Evolutionary conservation across 2,329 filamentous ascomycete species (phyloP), one percentile per base, ranked within the genome.

Genomic region (Colletotrichum simmondsii): DNA sequence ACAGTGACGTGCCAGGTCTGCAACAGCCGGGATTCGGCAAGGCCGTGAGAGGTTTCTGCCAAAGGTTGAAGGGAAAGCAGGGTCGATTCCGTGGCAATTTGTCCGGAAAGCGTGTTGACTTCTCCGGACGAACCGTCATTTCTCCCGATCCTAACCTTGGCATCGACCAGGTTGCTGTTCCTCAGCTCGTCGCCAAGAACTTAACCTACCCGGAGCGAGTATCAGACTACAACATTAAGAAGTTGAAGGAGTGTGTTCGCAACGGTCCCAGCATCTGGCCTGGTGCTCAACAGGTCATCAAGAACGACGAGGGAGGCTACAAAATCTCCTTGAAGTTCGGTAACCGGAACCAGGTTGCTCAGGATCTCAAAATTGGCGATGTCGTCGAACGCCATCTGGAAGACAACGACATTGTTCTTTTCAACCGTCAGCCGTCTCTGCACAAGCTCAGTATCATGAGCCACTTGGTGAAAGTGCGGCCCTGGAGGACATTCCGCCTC

Each of bases 391-490:
- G 97, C 35, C 97, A 99, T 85, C 88, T 99, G 2, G 95, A 98
- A 80, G 96, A 99, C 79, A 94, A 95, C 61, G 97, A 99, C 81
- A 93, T 98, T 76, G 96, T 98, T 1, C 90, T 99, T 0, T 99
- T 99, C 89, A 99, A 99, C 80, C 94, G 97, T 74, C 97, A 99
- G 80, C 97, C 97, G 0, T 99, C 97, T 1, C 89, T 99, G 10
- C 97, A 99, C 88, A 99, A 98, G 83, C 93, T 99, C 76, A 98
- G 95, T 91, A 99, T 99, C 82, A 95, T 99, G 85, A 96, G 94
- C 79, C 97, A 99, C 86, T 92, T 93, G 79, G 97, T 93, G 77
- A 98, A 98, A 82, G 91, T 99, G 61, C 91, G 97, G 62, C 97
- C 96, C 0, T 97, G 97, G 92, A 92, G 95, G 82, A 99, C 97